Evolutionary conservation across 192 early-diverging fungal species (phyloP), one percentile per base, ranked within the genome.

Genomic region (Radiomyces spectabilis): DNA sequence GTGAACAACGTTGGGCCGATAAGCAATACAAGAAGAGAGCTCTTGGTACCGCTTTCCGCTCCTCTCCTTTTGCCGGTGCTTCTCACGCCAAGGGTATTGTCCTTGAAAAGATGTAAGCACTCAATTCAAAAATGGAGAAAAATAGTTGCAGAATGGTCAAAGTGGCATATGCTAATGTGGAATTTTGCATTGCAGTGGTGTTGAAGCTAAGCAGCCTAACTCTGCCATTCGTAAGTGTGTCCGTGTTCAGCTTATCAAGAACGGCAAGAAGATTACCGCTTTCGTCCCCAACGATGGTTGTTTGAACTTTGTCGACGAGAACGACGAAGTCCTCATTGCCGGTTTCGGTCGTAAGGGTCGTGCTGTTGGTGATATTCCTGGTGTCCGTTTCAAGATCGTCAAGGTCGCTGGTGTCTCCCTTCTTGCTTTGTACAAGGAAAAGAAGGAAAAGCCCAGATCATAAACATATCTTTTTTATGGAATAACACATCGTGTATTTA

Each of bases 141-240:
- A 54, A 16, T 8, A 1, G 12, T 5, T 13, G 5, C 12, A 32
- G n/a, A 53, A 27, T 16, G 0, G 0, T 31, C 29, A 43, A 15
- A n/a, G n/a, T n/a, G n/a, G n/a, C n/a, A n/a, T n/a, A n/a, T n/a
- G n/a, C n/a, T n/a, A n/a, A n/a, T n/a, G n/a, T n/a, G n/a, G n/a
- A 18, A 19, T 21, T 37, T 46, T 57, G 25, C 3, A 19, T 30
- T 55, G 49, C 63, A 89, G 86, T 78, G 97, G 95, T 90, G 92
- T 99, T 71, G 97, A 99, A 85, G 93, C 97, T 75, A 99, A 99
- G 80, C 97, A 99, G 79, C 97, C 97, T 74, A 99, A 99, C 91
- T 99, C 97, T 82, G 97, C 97, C 61, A 99, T 99, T 88, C 93
- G 97, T 81, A 99, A 99, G 85, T 97, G 95, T 82, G 93, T 99